These are phyloP conservation scores for Ammopiptanthus mongolicus DNA, from an alignment of 306 rosid species.

Conservation along the genomic window DNA sequence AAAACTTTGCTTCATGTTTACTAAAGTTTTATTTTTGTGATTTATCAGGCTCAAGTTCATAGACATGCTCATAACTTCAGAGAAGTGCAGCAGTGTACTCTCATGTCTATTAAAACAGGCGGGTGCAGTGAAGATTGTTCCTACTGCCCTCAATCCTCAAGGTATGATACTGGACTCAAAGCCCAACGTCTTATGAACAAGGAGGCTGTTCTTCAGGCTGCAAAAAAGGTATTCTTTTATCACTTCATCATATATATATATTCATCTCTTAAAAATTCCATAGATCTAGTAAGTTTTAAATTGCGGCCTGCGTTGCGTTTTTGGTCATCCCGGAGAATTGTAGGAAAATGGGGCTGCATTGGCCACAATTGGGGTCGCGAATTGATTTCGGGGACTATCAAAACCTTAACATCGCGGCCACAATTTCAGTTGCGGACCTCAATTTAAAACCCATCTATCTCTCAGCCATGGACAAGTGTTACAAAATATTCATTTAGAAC, in stretches of 20 bases:
- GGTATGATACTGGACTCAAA: conserved; percentile 81
- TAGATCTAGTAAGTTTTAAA: too few relatives aligned
- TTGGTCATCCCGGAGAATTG: too few relatives aligned
- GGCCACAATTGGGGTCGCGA: too few relatives aligned
- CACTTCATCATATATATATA: background rate
- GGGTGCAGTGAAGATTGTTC: conserved; percentile 99
- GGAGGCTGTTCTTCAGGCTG: conserved; percentile 73
- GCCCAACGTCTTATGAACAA: conserved; percentile 73
- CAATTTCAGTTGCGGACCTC: too few relatives aligned
- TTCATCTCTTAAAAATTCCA: background rate
- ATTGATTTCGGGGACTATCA: too few relatives aligned
- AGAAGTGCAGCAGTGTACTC: conserved; percentile 98
- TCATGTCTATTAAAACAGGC: conserved; percentile 90
- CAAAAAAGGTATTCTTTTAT: conserved; percentile 50
- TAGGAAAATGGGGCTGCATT: too few relatives aligned
- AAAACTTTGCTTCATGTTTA: background rate
- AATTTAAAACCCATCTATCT: too few relatives aligned
- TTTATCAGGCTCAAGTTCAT: conserved; percentile 88
- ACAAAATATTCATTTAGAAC: background rate
- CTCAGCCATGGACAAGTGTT: background rate
- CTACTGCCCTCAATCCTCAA: conserved; percentile 92
- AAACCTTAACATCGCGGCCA: too few relatives aligned
- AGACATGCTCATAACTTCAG: conserved; percentile 87
- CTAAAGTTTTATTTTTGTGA: background rate
- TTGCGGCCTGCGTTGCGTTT: too few relatives aligned